A percentile compares a stretch with the other conserved stretches of the same genome.
Evolutionary conservation across 345 rosid species (phyloP).

Genomic region (Rhodomyrtus tomentosa): DNA sequence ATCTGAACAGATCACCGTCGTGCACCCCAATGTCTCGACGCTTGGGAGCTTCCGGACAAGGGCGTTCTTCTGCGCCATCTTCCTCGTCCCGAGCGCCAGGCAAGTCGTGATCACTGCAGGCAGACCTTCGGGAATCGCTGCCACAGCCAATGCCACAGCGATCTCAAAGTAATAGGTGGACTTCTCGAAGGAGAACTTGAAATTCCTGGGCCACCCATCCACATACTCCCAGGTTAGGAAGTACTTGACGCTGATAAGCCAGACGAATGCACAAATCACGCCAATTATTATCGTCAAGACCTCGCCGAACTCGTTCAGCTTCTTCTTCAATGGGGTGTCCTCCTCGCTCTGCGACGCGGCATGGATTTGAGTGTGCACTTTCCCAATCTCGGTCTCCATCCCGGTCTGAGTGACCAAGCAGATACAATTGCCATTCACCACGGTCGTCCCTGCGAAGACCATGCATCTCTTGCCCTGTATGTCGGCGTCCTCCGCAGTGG

Average conservation of each 20-base stretch:
- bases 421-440: constrained; percentile 51
- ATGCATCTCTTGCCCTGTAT: constrained; percentile 57
- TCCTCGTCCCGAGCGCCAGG: constrained; percentile 61
- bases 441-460: constrained; percentile 61
- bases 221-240: constrained; percentile 55
- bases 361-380: constrained; percentile 53
- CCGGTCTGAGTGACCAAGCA: constrained; percentile 56
- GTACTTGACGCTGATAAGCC: constrained; percentile 63
- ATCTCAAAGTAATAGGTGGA: constrained; percentile 66
- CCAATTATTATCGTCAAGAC: constrained; percentile 46
- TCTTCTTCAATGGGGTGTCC: constrained; percentile 65
- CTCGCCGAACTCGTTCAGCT: constrained; percentile 58
- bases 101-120: constrained; percentile 77
- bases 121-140: constrained; percentile 67
- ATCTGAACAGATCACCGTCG: constrained; percentile 73
- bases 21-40: constrained; percentile 71
- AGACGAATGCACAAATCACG: constrained; percentile 38
- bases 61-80: constrained; percentile 75
- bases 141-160: constrained; percentile 72
- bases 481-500: constrained; percentile 29
- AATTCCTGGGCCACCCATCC: constrained; percentile 61
- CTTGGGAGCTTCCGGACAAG: constrained; percentile 66
- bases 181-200: constrained; percentile 63
- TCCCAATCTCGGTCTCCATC: constrained; percentile 60
- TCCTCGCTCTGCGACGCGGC: constrained; percentile 46